Evolutionary conservation across 140 eudicot species (phyloP).

Genomic region (Senecio squalidus): DNA sequence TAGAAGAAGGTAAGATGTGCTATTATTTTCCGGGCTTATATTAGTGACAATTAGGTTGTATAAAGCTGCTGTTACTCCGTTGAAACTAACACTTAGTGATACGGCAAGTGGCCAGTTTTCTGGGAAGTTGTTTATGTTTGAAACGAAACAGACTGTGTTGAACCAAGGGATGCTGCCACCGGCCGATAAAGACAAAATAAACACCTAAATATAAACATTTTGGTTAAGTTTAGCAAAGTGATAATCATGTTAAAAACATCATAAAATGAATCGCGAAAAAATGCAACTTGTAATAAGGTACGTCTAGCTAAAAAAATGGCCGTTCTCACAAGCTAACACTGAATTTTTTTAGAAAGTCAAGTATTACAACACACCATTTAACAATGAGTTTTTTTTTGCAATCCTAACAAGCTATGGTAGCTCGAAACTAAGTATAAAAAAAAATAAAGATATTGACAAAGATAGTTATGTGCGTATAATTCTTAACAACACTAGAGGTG

Average conservation of each 20-base stretch:
- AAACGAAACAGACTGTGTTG: conserved; percentile 67
- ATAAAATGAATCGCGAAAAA: background rate
- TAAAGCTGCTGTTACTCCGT: conserved; percentile 66
- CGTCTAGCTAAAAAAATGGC: background rate
- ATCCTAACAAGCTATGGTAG: no score
- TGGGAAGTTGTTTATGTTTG: conserved; percentile 49
- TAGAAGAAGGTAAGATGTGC: conserved; percentile 46
- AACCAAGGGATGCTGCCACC: conserved; percentile 82
- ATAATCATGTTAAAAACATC: background rate
- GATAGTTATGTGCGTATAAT: no score
- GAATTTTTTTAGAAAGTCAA: no score
- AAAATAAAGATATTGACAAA: no score
- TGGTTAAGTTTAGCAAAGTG: background rate
- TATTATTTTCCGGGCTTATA: conserved; percentile 29
- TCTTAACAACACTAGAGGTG: no score
- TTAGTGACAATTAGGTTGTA: conserved; percentile 52
- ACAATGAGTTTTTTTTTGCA: no score
- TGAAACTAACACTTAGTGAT: conserved; percentile 64
- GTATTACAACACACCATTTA: no score
- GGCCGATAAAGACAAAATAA: conserved; percentile 42
- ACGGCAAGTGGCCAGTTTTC: conserved; percentile 51
- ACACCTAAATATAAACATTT: conserved; percentile 31
- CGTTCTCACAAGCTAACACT: background rate
- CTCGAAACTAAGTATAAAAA: no score
- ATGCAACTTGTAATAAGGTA: background rate